Conservation (phyloP, 768 basidiomycete species). For the Imleria badia region DNA sequence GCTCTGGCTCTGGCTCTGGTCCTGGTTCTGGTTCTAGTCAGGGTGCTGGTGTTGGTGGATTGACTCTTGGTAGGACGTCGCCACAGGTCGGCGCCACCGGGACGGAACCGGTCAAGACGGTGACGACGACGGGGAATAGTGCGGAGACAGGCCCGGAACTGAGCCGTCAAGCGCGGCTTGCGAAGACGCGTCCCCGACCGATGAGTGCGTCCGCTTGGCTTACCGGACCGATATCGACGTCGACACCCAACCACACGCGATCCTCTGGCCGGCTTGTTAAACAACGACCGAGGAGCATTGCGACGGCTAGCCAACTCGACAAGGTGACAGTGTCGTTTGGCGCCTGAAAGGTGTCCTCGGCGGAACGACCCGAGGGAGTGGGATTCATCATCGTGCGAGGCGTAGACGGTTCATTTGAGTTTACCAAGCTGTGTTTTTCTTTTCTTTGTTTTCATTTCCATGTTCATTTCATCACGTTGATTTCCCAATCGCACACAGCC, state of each 20-base stretch:
- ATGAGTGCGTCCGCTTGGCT: background rate
- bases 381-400: too few species aligned
- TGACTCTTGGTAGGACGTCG: background rate
- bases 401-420: conserved; percentile 1
- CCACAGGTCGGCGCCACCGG: conserved; percentile 18
- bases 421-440: conserved; percentile 9
- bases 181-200: background rate
- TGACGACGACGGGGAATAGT: background rate
- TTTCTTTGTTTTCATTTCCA: too few species aligned
- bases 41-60: too few species aligned
- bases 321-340: background rate
- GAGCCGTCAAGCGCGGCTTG: too few species aligned
- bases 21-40: background rate
- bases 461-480: background rate
- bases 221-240: background rate
- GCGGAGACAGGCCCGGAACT: too few species aligned
- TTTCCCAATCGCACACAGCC: too few species aligned
- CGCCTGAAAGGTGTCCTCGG: too few species aligned
- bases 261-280: conserved; percentile 7
- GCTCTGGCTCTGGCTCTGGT: too few species aligned
- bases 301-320: too few species aligned
- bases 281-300: conserved; percentile 5
- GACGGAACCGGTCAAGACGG: background rate
- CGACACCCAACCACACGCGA: background rate
- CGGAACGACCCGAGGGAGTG: background rate